Evolutionary conservation across 2,329 filamentous ascomycete genomes (phyloP).

Genomic region (Immersiporthe knoxdaviesiana): DNA sequence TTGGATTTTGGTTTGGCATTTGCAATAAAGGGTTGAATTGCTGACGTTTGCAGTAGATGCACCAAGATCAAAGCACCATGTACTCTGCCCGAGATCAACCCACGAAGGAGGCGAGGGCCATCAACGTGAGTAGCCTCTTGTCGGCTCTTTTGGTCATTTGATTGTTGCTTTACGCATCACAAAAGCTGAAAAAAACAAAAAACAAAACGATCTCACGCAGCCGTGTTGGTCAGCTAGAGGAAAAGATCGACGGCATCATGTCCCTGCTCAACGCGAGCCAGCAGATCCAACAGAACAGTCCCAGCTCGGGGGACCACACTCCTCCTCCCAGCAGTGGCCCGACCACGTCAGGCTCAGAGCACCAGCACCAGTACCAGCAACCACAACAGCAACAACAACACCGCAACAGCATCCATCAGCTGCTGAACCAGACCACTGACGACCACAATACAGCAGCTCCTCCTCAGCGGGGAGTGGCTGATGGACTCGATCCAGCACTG

Average conservation of each 20-base stretch:
- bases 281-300: slow-evolving; percentile 32
- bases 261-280: slow-evolving; percentile 41
- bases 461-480: slow-evolving; percentile 6
- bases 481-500: slow-evolving; percentile 11
- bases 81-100: slow-evolving; percentile 40
- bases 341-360: slow-evolving; percentile 13
- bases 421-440: slow-evolving; percentile 27
- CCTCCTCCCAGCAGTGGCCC: slow-evolving; percentile 21
- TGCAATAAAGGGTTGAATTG: too few species aligned
- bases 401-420: slow-evolving; percentile 27
- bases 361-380: slow-evolving; percentile 9
- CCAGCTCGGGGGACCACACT: slow-evolving; percentile 27
- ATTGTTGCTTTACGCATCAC: not conserved
- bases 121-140: slow-evolving; percentile 39
- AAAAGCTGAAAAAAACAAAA: slow-evolving; percentile 17
- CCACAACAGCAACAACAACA: slow-evolving; percentile 1
- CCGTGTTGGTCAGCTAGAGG: slow-evolving; percentile 43
- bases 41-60: slow-evolving; percentile 36
- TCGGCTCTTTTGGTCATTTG: not conserved
- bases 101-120: slow-evolving; percentile 41
- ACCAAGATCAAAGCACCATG: slow-evolving; percentile 41
- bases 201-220: slow-evolving; percentile 32
- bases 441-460: not conserved
- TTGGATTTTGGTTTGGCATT: too few species aligned
- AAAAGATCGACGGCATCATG: slow-evolving; percentile 46